phyloP scores from a whole-genome alignment of 2,329 filamentous ascomycete species.

The Rhynchosporium secalis region DNA sequence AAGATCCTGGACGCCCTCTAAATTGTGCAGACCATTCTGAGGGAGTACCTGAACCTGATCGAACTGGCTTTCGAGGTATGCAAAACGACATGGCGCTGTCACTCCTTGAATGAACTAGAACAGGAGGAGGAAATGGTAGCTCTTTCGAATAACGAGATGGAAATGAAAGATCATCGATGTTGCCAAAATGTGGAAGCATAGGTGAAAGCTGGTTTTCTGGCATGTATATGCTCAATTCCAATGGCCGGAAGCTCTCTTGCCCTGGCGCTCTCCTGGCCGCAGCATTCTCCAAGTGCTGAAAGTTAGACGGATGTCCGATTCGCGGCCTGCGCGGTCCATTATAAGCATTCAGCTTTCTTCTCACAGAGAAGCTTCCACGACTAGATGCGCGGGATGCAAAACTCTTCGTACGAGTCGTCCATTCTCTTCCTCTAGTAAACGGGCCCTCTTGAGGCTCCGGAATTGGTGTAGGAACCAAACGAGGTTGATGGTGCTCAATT shows the following conservation, averaged over 20 bases:
- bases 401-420: conserved; percentile 42
- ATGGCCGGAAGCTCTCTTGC: conserved; percentile 48
- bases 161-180: conserved; percentile 26
- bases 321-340: conserved; percentile 52
- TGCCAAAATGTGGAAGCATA: conserved; percentile 53
- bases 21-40: conserved; percentile 32
- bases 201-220: conserved; percentile 53
- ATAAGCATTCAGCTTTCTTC: conserved; percentile 45
- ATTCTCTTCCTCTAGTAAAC: conserved; percentile 36
- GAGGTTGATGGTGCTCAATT: conserved; percentile 45
- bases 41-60: conserved; percentile 33
- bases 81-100: conserved; percentile 35
- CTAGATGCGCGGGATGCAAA: conserved; percentile 45
- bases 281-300: conserved; percentile 56
- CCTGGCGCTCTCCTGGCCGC: conserved; percentile 28
- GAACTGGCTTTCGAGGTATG: conserved; percentile 38
- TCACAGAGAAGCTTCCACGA: conserved; percentile 48
- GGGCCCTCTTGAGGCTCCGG: conserved; percentile 35
- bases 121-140: conserved; percentile 27
- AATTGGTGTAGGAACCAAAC: conserved; percentile 41
- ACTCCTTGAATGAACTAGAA: conserved; percentile 33
- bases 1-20: conserved; percentile 29
- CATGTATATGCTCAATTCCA: conserved; percentile 57
- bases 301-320: conserved; percentile 61
- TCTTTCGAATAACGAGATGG: conserved; percentile 18